Percentiles rank a stretch among this genome's conserved stretches.
These are phyloP conservation scores for Russula sp. DNA, from an alignment of 768 basidiomycete genomes.

Conservation along the genomic window DNA sequence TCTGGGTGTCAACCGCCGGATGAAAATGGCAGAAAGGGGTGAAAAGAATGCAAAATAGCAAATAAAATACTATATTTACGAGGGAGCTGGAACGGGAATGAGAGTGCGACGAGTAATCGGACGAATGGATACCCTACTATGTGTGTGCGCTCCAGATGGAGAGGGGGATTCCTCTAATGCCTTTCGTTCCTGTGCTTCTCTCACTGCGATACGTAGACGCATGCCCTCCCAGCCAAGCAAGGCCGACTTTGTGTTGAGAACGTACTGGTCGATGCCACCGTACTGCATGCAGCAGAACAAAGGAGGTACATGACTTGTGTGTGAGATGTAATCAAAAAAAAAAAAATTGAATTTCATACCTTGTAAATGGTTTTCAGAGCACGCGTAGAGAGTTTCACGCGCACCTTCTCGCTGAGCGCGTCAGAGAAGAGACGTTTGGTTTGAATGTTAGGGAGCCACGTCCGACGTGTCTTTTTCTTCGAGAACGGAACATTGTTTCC, in stretches of 20 bases:
- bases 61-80: slow-evolving; percentile 6
- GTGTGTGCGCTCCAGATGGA: not conserved
- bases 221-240: slow-evolving; percentile 39
- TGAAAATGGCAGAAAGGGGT: not conserved
- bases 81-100: slow-evolving; percentile 15
- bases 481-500: slow-evolving; percentile 91
- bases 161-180: slow-evolving; percentile 6
- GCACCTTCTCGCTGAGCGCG: slow-evolving; percentile 48
- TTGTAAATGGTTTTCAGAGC: slow-evolving; percentile 82
- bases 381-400: slow-evolving; percentile 66
- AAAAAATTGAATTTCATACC: slow-evolving; percentile 37
- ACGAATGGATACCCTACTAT: slow-evolving; percentile 6
- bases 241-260: slow-evolving; percentile 37
- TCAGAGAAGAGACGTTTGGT: slow-evolving; percentile 68
- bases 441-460: slow-evolving; percentile 88
- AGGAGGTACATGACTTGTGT: not conserved
- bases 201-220: slow-evolving; percentile 35
- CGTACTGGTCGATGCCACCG: slow-evolving; percentile 37
- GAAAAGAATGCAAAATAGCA: not conserved
- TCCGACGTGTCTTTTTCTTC: slow-evolving; percentile 77
- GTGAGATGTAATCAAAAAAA: not conserved
- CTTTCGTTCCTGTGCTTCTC: slow-evolving; percentile 28
- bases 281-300: slow-evolving; percentile 20
- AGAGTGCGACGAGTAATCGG: not conserved
- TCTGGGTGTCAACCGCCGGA: not conserved